Evolutionary conservation across 768 basidiomycete genomes (phyloP), one percentile per base, ranked within the genome.

Genomic region (Suillus decipiens): DNA sequence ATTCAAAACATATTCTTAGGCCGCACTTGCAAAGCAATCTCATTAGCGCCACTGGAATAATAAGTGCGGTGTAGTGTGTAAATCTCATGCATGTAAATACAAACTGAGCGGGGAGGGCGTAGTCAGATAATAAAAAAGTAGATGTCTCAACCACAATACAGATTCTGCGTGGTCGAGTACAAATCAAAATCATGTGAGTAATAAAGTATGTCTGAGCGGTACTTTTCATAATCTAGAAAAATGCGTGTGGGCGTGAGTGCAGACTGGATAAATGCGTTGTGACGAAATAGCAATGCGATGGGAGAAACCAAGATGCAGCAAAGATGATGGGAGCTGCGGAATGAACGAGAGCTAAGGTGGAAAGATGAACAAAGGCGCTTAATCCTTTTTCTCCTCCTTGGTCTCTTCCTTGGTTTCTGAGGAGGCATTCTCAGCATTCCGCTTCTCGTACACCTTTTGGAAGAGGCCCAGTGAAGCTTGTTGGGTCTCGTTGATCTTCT

Each of bases 371-470:
- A 7, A 57, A 41, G 57, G 17, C 47, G 63, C 66, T 84, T 88
- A 93, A 72, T 95, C 89, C 81, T 93, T 93, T 90, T 94, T 93
- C 81, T 94, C 89, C 70, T 88, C 77, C 67, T 81, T 82, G 72
- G 78, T 77, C 71, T 79, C 76, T 8, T 75, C 41, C 75, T 71
- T 56, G 75, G 79, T 63, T 80, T 82, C 61, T 8, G 69, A 67
- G 22, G 84, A 73, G 43, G 74, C 79, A 66, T 83, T 84, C 78
- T 93, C 92, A 34, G 90, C 89, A 68, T 85, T 86, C 63, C 90
- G 87, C 86, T 96, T 96, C 84, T 95, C 93, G 75, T 96, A 95
- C 15, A 93, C 88, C 89, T 95, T 96, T 79, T 96, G 92, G 96
- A 99, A 99, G 63, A 99, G 89, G 64, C 93, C 92, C 42, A 99